phyloP scores from a whole-genome alignment of 805 yeast genomes.

The Yarrowia hollandica region DNA sequence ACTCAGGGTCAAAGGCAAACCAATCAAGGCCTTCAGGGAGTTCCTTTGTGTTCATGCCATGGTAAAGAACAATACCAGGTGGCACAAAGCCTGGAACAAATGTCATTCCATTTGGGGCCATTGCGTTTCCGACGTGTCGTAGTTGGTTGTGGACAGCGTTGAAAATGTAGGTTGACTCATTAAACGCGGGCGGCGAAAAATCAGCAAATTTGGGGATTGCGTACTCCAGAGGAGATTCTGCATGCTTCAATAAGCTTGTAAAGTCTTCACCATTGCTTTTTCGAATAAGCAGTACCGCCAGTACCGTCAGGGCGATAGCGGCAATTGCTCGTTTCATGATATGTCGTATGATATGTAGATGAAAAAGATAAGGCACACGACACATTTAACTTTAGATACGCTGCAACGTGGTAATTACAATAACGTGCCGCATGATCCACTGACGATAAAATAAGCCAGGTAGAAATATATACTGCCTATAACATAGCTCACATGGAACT shows the following conservation, averaged over 20 bases:
- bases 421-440: constrained; percentile 4
- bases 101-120: constrained; percentile 42
- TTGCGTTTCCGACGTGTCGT: constrained; percentile 22
- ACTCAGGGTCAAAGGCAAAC: constrained; percentile 65
- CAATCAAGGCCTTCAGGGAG: constrained; percentile 54
- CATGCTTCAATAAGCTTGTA: not conserved
- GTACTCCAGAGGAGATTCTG: not conserved
- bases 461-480: too few species aligned
- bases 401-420: not conserved
- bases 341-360: not conserved
- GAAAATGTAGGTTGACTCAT: constrained; percentile 26
- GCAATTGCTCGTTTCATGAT: constrained; percentile 6
- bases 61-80: constrained; percentile 34
- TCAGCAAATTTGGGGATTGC: not conserved
- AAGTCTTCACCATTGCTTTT: not conserved
- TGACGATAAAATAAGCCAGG: not conserved
- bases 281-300: not conserved
- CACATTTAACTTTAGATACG: constrained; percentile 18
- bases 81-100: constrained; percentile 62
- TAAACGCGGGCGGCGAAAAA: constrained; percentile 16
- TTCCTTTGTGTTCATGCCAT: constrained; percentile 39
- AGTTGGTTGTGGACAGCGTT: constrained; percentile 27
- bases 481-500: too few species aligned
- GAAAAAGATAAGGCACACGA: constrained; percentile 22
- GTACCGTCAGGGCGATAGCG: not conserved